Percentiles rank a stretch among this genome's conserved stretches.
phyloP scores from a whole-genome alignment of 768 basidiomycete species.

The Neoboletus subvelutipes region DNA sequence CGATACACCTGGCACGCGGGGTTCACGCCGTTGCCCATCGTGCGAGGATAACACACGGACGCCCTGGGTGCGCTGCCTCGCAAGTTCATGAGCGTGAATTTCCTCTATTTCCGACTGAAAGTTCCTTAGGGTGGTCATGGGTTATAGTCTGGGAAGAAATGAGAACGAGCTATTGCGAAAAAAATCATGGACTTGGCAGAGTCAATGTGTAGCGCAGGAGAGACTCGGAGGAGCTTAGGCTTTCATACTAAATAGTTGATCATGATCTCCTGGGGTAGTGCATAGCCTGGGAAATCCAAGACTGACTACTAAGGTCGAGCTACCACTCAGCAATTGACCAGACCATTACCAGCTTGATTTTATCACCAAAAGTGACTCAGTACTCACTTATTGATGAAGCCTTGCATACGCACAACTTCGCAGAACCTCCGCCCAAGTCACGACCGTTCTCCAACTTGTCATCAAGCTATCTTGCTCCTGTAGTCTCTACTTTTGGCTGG shows the following conservation, averaged over 20 bases:
- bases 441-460: too few species aligned
- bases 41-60: constrained; percentile 15
- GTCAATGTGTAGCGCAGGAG: constrained; percentile 3
- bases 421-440: neutral
- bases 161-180: constrained; percentile 1
- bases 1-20: constrained; percentile 7
- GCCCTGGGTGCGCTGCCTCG: constrained; percentile 52
- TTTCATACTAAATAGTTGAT: neutral
- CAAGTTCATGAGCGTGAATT: constrained; percentile 64
- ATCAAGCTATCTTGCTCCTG: neutral
- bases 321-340: neutral
- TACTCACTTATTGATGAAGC: neutral
- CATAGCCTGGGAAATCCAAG: neutral
- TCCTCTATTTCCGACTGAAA: constrained; percentile 76
- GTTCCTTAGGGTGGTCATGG: constrained; percentile 34
- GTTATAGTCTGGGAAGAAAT: neutral
- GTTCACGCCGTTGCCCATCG: constrained; percentile 51
- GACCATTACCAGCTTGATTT: neutral
- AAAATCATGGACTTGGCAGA: constrained; percentile 15
- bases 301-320: neutral
- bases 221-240: neutral
- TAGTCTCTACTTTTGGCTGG: neutral
- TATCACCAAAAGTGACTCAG: neutral
- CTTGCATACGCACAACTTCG: neutral
- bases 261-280: neutral